Percentiles rank a stretch among this genome's conserved stretches.
These are phyloP conservation scores for Entoloma clypeatum DNA, from an alignment of 1,284 basidiomycete species.

Conservation along the genomic window DNA sequence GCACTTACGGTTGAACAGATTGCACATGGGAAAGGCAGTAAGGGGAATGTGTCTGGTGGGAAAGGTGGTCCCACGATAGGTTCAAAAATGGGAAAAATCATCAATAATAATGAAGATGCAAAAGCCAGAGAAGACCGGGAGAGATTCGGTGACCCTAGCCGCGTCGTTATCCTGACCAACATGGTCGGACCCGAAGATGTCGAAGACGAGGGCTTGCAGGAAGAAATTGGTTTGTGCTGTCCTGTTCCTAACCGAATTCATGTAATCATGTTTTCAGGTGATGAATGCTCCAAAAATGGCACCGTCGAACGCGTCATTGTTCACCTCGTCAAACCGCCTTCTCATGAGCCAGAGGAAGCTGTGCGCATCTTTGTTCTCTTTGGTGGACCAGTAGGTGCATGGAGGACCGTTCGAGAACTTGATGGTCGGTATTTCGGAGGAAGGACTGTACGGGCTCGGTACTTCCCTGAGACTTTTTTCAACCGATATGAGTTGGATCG, in stretches of 20 bases:
- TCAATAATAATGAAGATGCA: conserved; percentile 82
- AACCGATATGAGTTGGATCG: conserved; percentile 46
- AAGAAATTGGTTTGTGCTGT: conserved; percentile 72
- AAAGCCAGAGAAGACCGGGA: conserved; percentile 69
- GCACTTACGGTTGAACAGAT: conserved; percentile 80
- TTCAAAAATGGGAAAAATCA: conserved; percentile 77
- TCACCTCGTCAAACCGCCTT: conserved; percentile 68
- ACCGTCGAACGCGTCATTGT: conserved; percentile 87
- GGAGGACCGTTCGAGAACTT: conserved; percentile 88
- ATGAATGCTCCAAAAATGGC: conserved; percentile 86
- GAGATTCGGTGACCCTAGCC: conserved; percentile 82
- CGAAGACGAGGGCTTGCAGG: conserved; percentile 80
- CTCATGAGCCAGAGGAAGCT: conserved; percentile 57
- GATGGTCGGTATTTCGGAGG: conserved; percentile 92
- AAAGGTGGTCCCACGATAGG: conserved; percentile 39
- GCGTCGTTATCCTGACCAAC: conserved; percentile 85
- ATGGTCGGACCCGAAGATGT: conserved; percentile 81
- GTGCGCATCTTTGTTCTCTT: conserved; percentile 86
- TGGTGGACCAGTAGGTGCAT: conserved; percentile 86
- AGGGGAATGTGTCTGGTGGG: conserved; percentile 29
- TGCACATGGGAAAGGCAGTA: conserved; percentile 35
- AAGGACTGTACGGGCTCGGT: conserved; percentile 74
- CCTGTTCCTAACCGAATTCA: conserved; percentile 10
- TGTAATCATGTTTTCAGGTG: conserved; percentile 45
- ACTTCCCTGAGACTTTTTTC: conserved; percentile 73